A percentile compares a stretch with the other conserved stretches of the same genome.
Evolutionary conservation across 129 eudicot species (phyloP).

Genomic region (Chrysanthemum seticuspe): DNA sequence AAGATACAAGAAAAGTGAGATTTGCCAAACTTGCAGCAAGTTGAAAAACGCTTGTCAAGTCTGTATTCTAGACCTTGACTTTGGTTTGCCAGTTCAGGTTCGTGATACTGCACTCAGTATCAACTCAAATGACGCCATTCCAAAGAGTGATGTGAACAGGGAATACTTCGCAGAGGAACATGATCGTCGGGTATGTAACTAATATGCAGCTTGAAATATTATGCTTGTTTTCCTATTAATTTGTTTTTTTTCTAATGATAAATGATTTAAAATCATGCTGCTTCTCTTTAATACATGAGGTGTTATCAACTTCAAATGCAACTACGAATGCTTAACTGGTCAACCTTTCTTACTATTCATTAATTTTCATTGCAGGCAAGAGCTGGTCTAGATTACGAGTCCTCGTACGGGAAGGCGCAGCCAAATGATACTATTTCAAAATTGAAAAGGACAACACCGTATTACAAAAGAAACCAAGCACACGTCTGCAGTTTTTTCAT

Average conservation of each 20-base stretch:
- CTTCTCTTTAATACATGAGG: too few relatives aligned
- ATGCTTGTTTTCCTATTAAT: neutral
- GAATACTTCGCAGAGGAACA: constrained; percentile 95
- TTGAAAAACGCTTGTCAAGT: constrained; percentile 90
- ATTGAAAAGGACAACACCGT: constrained; percentile 74
- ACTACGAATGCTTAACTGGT: neutral
- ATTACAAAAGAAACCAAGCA: constrained; percentile 71
- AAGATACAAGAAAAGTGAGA: constrained; percentile 75
- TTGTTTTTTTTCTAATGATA: neutral
- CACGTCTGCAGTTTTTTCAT: constrained; percentile 68
- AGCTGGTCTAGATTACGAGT: constrained; percentile 75
- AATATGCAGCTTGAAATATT: neutral
- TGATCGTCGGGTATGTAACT: constrained; percentile 79
- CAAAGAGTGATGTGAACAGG: constrained; percentile 86
- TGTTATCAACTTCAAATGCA: neutral
- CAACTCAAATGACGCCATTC: constrained; percentile 76
- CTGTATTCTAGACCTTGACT: constrained; percentile 85
- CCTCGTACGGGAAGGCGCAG: constrained; percentile 63
- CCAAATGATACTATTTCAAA: constrained; percentile 75
- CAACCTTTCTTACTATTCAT: neutral
- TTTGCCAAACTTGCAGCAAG: constrained; percentile 87
- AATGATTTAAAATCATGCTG: neutral
- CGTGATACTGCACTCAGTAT: constrained; percentile 85
- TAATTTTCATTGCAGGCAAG: constrained; percentile 43
- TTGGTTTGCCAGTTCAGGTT: constrained; percentile 92